Evolutionary conservation across 352 stramenopile species (phyloP).

Genomic region (Globisporangium spinosum): DNA sequence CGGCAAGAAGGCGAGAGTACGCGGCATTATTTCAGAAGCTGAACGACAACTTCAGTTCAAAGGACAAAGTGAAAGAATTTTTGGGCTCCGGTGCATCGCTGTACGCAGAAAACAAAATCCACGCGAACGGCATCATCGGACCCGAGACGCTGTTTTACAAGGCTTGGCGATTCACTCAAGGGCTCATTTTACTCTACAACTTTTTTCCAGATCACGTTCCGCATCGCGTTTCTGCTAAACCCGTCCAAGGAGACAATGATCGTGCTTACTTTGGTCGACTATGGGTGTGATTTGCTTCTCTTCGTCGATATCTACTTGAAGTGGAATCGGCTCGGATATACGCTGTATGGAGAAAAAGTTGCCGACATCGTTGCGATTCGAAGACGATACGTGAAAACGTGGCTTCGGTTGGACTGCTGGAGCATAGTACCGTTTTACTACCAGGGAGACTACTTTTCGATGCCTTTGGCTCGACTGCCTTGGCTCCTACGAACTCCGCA

Average conservation of each 20-base stretch:
- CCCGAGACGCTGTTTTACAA: slow-evolving; percentile 16
- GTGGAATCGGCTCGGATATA: slow-evolving; percentile 36
- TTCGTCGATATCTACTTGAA: slow-evolving; percentile 39
- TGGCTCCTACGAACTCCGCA: slow-evolving; percentile 20
- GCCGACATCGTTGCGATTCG: slow-evolving; percentile 37
- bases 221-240: slow-evolving; percentile 38
- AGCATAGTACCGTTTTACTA: slow-evolving; percentile 42
- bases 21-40: slow-evolving; percentile 22
- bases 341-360: slow-evolving; percentile 38
- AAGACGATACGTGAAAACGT: slow-evolving; percentile 25
- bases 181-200: slow-evolving; percentile 48
- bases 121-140: slow-evolving; percentile 24
- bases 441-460: slow-evolving; percentile 22
- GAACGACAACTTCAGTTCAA: slow-evolving; percentile 43
- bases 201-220: slow-evolving; percentile 47
- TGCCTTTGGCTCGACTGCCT: slow-evolving; percentile 20
- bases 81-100: slow-evolving; percentile 43
- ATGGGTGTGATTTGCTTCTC: slow-evolving; percentile 32
- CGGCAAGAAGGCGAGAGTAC: slow-evolving; percentile 19
- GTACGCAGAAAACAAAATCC: slow-evolving; percentile 38
- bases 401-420: slow-evolving; percentile 33
- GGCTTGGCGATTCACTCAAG: slow-evolving; percentile 9
- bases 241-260: slow-evolving; percentile 25
- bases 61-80: slow-evolving; percentile 40
- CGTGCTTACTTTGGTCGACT: slow-evolving; percentile 37